Evolutionary conservation across 306 rosid genomes (phyloP), one percentile per base, ranked within the genome.

Genomic region (Corylus americana): DNA sequence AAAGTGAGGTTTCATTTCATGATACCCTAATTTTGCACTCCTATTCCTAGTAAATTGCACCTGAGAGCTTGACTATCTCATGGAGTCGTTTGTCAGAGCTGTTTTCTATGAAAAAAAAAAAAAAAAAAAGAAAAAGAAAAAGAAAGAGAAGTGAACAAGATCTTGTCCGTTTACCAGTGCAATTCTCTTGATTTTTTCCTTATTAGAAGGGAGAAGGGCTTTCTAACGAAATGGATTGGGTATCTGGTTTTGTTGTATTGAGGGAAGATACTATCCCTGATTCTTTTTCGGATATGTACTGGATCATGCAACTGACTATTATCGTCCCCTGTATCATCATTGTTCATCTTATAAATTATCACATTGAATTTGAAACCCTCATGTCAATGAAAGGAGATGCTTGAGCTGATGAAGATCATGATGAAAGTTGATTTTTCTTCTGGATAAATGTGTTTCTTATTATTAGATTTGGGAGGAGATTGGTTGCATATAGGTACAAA

Each of bases 21-120:
- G 74, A 22, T 47, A 57, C 64, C 53, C 35, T 61, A 39, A n/a
- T 74, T 69, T 68, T 75, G 71, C 78, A 70, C 71, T 45, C 18
- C 37, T 68, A 70, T 67, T 45, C 18, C 37, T 68, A 66, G 82
- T 14, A 11, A 58, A 74, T 68, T 50, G 70, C 75, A 42, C 37
- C 59, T 7, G 55, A 49, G 75, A 71, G 75, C 64, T 82, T 74
- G 69, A 73, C 71, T 62, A 63, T 76, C 58, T 27, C 77, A 39
- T 76, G 69, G 58, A 53, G 53, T 66, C 8, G 3, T 77, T 74
- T 18, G 18, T 44, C 62, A 53, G 39, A 64, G n/a, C 25, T 7
- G 42, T 69, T 17, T 69, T 44, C 55, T 59, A 55, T 8, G 31
- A 44, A 44, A 68, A 22, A 22, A 22, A 22, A 22, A 22, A 22